Percentiles rank a stretch among this genome's conserved stretches.
These are phyloP conservation scores for Euphrasia confusa DNA, from an alignment of 257 asterid genomes.

Conservation along the genomic window DNA sequence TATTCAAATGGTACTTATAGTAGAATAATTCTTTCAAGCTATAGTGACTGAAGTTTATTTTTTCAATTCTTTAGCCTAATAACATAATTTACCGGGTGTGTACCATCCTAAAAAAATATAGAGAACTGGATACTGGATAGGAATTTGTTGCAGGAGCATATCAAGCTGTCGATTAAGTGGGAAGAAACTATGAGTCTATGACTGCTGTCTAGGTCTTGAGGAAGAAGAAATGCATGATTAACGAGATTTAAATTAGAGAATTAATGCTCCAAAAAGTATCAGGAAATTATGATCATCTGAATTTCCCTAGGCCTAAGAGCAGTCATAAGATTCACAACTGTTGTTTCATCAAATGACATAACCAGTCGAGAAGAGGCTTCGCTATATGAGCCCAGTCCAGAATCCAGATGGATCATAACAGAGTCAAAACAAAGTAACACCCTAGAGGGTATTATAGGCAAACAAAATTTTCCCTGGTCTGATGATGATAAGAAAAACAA, in stretches of 20 bases:
- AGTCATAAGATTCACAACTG: neutral
- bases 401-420: no score
- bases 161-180: no score
- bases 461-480: no score
- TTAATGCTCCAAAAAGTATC: neutral
- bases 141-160: neutral
- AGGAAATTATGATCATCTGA: neutral
- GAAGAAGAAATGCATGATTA: neutral
- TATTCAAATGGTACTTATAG: neutral
- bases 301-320: constrained; percentile 2
- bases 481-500: neutral
- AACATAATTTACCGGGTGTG: constrained; percentile 2
- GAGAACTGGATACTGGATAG: neutral
- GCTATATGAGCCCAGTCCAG: no score
- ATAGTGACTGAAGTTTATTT: neutral
- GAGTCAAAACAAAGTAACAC: no score
- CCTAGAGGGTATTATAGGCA: no score
- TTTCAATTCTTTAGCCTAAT: constrained; percentile 7
- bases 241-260: neutral
- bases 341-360: neutral
- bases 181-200: no score
- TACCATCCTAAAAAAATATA: constrained; percentile 6
- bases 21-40: constrained; percentile 12
- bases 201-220: neutral
- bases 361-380: no score